Evolutionary conservation across 2,329 filamentous ascomycete genomes (phyloP), one percentile per base, ranked within the genome.

Genomic region (Teratosphaeria zuluensis): DNA sequence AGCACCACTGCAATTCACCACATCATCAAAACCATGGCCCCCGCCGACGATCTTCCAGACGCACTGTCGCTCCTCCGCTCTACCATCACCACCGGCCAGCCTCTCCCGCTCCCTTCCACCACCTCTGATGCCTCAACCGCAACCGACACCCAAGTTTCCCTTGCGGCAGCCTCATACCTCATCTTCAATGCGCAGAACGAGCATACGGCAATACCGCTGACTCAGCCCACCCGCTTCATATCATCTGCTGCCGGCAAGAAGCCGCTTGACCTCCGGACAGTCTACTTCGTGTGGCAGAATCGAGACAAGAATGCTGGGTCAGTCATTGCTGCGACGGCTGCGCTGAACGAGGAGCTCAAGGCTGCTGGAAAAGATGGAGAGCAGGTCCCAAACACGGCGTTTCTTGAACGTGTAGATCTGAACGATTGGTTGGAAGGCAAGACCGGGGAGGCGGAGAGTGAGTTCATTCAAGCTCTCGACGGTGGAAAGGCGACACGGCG

Each of bases 281-380:
- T 96, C 75, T 96, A 92, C 78, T 96, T 97, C 71, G 91, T 91
- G 58, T 99, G 91, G 90, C 81, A 89, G 69, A 95, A 96, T 76
- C 90, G 91, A 73, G 92, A 97, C 77, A 85, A 88, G 58, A 85
- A 88, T 57, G 91, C 95, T 65, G 88, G 89, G 11, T 90, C 95
- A 67, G 97, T 97, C 80, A 94, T 96, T 74, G 84, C 88, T 30
- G 87, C 88, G 0, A 89, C 90, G 14, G 86, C 88, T 67, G 81
- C 85, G 65, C 80, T 97, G 58, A 95, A 95, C 72, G 86, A 89
- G 55, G 85, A 90, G 69, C 79, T 96, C 30, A 62, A 66, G 33
- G 56, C 61, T 32, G 67, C 71, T 46, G 84, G 82, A 19, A 79
- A 80, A 11, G 78, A 79, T 21, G 42, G 19, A n/a, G 86, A 86